Evolutionary conservation across 305 asterid genomes (phyloP).

Genomic region (Plantago coronopus): DNA sequence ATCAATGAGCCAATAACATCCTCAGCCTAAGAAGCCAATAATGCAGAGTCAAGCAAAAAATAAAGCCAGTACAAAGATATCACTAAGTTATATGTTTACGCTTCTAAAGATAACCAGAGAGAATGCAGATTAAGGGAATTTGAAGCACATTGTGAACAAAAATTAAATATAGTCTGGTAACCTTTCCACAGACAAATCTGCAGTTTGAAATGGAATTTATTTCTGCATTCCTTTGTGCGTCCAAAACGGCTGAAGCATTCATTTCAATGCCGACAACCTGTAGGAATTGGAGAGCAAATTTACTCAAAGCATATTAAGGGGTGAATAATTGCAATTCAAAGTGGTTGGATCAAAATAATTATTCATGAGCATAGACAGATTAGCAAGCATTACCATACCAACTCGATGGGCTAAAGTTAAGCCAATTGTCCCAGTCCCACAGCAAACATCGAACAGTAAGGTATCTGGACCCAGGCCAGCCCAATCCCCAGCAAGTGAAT

Average conservation of each 20-base stretch:
- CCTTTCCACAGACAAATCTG: slow-evolving; percentile 94
- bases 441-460: slow-evolving; percentile 84
- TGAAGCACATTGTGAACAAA: slow-evolving; percentile 1
- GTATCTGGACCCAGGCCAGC: slow-evolving; percentile 86
- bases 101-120: not conserved
- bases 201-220: slow-evolving; percentile 77
- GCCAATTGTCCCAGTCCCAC: slow-evolving; percentile 98
- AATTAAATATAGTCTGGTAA: slow-evolving; percentile 23
- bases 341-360: not conserved
- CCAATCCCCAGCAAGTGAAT: slow-evolving; percentile 97
- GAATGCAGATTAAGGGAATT: slow-evolving; percentile 3
- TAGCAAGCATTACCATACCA: slow-evolving; percentile 83
- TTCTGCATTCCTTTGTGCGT: slow-evolving; percentile 89
- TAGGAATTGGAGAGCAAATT: slow-evolving; percentile 20
- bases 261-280: slow-evolving; percentile 97
- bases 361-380: slow-evolving; percentile 22
- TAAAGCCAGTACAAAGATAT: slow-evolving; percentile 17
- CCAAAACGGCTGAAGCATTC: slow-evolving; percentile 95
- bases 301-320: slow-evolving; percentile 12
- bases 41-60: slow-evolving; percentile 19
- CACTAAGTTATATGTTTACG: not conserved
- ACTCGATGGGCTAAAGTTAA: slow-evolving; percentile 84
- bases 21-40: slow-evolving; percentile 64
- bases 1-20: slow-evolving; percentile 76
- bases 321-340: not conserved